Conservation (phyloP, 1,284 basidiomycete species). For the Grifola frondosa region DNA sequence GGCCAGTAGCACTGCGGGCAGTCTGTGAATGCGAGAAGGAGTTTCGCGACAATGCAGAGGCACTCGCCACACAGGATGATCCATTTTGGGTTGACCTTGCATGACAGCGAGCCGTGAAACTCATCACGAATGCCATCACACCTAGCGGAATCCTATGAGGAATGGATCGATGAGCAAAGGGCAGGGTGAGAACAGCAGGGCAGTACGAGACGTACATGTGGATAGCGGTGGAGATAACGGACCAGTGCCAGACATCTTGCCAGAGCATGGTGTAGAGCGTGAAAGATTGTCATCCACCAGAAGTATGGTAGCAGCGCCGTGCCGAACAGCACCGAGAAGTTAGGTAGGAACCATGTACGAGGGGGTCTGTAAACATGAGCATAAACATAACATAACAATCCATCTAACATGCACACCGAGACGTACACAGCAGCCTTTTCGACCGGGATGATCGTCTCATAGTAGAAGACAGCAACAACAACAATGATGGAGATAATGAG, state of each 20-base stretch:
- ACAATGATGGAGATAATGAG: slow-evolving; percentile 40
- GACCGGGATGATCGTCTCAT: slow-evolving; percentile 36
- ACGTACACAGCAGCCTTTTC: slow-evolving; percentile 39
- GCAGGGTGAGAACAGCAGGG: not conserved
- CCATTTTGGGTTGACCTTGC: slow-evolving; percentile 38
- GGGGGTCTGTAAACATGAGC: slow-evolving; percentile 28
- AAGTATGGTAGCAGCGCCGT: slow-evolving; percentile 37
- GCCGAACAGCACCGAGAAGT: slow-evolving; percentile 37
- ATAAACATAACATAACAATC: not conserved
- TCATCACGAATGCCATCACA: slow-evolving; percentile 32
- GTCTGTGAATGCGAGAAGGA: slow-evolving; percentile 40
- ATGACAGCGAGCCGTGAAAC: slow-evolving; percentile 37
- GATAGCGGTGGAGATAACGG: slow-evolving; percentile 35
- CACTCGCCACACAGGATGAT: slow-evolving; percentile 40
- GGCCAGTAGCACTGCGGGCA: slow-evolving; percentile 41
- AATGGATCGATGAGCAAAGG: not conserved
- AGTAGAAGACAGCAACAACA: slow-evolving; percentile 38
- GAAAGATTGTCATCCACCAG: slow-evolving; percentile 38
- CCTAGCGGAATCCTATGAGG: slow-evolving; percentile 41
- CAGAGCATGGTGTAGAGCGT: slow-evolving; percentile 34
- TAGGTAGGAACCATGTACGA: slow-evolving; percentile 39
- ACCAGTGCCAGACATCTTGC: slow-evolving; percentile 37
- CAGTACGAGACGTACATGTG: slow-evolving; percentile 31
- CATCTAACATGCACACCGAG: not conserved
- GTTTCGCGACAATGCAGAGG: slow-evolving; percentile 37